A percentile compares a stretch with the other conserved stretches of the same genome.
These are phyloP conservation scores for Pseudonitzschia delicatissima DNA, from an alignment of 108 stramenopile genomes.

Conservation along the genomic window DNA sequence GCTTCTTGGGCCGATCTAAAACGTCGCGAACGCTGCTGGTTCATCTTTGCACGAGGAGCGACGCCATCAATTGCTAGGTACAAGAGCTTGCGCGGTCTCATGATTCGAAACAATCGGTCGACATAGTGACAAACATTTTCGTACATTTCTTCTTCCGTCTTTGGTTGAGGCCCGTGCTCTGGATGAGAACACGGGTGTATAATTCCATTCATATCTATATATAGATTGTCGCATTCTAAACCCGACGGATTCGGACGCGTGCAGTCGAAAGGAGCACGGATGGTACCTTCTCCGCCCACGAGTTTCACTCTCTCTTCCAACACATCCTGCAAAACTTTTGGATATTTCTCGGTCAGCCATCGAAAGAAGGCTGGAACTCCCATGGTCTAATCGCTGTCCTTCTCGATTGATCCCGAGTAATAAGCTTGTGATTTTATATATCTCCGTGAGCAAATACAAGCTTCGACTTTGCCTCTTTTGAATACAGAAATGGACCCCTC, in stretches of 20 bases:
- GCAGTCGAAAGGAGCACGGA: conserved; percentile 79
- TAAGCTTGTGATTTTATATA: too few relatives aligned
- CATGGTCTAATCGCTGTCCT: conserved; percentile 38
- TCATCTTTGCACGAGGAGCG: conserved; percentile 99
- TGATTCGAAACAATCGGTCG: conserved; percentile 79
- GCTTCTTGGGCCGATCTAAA: conserved; percentile 97
- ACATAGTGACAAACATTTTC: conserved; percentile 91
- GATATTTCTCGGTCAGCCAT: conserved; percentile 99
- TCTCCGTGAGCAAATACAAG: too few relatives aligned
- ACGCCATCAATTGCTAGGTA: conserved; percentile 97
- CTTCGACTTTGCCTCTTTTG: too few relatives aligned
- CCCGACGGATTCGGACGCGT: conserved; percentile 88
- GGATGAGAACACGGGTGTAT: conserved; percentile 99
- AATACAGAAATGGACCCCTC: too few relatives aligned
- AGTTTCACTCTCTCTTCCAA: conserved; percentile 89
- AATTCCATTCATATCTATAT: conserved; percentile 99
- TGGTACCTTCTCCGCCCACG: conserved; percentile 48
- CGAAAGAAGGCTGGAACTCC: conserved; percentile 99
- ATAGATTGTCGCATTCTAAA: conserved; percentile 93
- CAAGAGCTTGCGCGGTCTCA: conserved; percentile 84
- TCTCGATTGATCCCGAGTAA: too few relatives aligned
- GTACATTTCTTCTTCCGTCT: conserved; percentile 97
- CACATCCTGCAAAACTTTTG: conserved; percentile 90
- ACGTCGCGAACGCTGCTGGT: conserved; percentile 93
- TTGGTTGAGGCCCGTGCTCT: conserved; percentile 85